Evolutionary conservation across 2,329 filamentous ascomycete genomes (phyloP), one percentile per base, ranked within the genome.

Genomic region (Sphaerulina populicola): DNA sequence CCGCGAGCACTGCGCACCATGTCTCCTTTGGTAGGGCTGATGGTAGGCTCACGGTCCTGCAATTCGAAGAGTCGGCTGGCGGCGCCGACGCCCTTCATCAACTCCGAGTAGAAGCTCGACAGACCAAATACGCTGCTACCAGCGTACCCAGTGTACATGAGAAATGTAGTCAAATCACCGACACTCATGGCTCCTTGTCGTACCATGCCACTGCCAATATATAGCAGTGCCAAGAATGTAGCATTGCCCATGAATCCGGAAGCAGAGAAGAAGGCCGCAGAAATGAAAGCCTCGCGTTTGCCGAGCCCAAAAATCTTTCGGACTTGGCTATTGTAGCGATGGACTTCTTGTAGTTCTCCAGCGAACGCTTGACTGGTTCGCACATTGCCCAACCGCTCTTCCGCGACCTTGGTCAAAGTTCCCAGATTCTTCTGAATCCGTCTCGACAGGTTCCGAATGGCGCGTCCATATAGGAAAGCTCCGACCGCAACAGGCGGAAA

Each of bases 41-140:
- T 94, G 2, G 82, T 85, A 0, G 90, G 86, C 52, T 87, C 76
- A 56, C 93, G 83, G 68, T 98, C 93, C 67, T 97, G 90, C 5
- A 98, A 78, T 66, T 98, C 93, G 64, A 98, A 98, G 1, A 98
- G 76, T 54, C 93, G 85, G 64, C 86, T 94, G n/a, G 93, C 93
- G 38, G 93, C 93, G 63, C 94, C 93, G 3, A 95, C 91, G 38
- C 94, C 94, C 70, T 98, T 98, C 93, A 98, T 98, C 55, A 98
- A 77, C 67, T 98, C 93, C 0, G 90, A 95, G 70, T 96, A 98
- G 72, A 98, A 98, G 51, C 87, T 88, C 3, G 89, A 95, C 1
- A 98, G 75, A 3, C 93, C 93, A 61, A 97, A 95, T 57, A 98
- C 79, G 69, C 88, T 94, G 44, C 87, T 93, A 14, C 82, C 82